phyloP scores from a whole-genome alignment of 2,329 filamentous ascomycete species.

The Colletotrichum plurivorum region DNA sequence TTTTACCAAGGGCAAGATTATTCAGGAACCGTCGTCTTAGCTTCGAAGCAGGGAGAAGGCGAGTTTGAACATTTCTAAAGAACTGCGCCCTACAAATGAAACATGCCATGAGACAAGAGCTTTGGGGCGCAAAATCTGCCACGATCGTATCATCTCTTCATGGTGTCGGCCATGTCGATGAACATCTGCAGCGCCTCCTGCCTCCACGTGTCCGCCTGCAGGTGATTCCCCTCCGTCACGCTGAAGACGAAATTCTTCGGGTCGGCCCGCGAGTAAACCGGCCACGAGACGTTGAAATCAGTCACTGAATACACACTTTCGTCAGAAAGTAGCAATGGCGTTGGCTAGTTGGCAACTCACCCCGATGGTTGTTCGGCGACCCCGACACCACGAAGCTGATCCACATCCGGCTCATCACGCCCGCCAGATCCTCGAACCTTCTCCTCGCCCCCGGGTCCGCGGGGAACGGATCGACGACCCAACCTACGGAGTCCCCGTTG shows the following conservation, averaged over 20 bases:
- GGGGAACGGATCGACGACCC: slow-evolving; percentile 10
- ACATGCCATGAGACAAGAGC: too few relatives aligned
- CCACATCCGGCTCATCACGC: slow-evolving; percentile 17
- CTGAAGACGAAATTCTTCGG: neutral
- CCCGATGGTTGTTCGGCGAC: neutral
- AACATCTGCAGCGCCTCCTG: slow-evolving; percentile 6
- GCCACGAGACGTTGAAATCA: neutral
- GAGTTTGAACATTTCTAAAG: too few relatives aligned
- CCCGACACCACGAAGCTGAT: slow-evolving; percentile 7
- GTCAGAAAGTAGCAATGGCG: neutral
- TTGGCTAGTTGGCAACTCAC: neutral
- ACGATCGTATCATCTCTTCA: neutral
- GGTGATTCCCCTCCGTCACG: neutral
- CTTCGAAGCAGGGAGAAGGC: too few relatives aligned
- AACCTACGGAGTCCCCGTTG: neutral
- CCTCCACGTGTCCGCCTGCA: slow-evolving; percentile 6
- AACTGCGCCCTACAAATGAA: too few relatives aligned
- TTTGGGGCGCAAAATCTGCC: too few relatives aligned
- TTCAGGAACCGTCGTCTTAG: too few relatives aligned
- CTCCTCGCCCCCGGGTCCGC: neutral
- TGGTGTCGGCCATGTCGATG: neutral
- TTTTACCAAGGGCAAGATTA: too few relatives aligned
- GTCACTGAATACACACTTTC: too few relatives aligned
- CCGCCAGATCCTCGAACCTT: neutral
- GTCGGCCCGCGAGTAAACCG: neutral